phyloP scores from a whole-genome alignment of 495 filamentous ascomycete species.

The Aspergillus funiculosus region DNA sequence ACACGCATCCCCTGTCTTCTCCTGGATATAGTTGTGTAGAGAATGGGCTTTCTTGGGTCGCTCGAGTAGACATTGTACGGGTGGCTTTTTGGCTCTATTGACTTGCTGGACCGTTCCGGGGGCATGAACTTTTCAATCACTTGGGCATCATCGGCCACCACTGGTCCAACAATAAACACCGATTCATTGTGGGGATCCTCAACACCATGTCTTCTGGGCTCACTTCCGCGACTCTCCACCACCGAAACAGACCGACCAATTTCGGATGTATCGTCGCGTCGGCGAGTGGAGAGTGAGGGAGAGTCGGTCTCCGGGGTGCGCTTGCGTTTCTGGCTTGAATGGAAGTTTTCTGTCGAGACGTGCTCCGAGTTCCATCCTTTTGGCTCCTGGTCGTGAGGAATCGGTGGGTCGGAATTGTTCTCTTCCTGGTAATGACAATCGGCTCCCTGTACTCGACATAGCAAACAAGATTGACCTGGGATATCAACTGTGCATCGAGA shows the following conservation, averaged over 20 bases:
- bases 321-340: conserved; percentile 37
- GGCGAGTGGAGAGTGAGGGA: conserved; percentile 14
- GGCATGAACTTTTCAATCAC: conserved; percentile 50
- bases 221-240: conserved; percentile 29
- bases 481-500: conserved; percentile 48
- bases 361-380: conserved; percentile 28
- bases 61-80: conserved; percentile 48
- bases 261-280: conserved; percentile 22
- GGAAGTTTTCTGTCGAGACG: conserved; percentile 15
- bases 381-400: conserved; percentile 24
- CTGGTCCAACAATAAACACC: conserved; percentile 47
- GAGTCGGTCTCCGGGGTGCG: conserved; percentile 28
- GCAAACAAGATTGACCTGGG: conserved; percentile 41
- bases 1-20: conserved; percentile 42
- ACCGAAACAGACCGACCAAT: conserved; percentile 27
- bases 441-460: conserved; percentile 47
- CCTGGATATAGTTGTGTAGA: conserved; percentile 44
- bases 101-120: conserved; percentile 33
- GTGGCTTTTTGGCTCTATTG: conserved; percentile 37
- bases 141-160: conserved; percentile 47
- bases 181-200: conserved; percentile 45
- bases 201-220: conserved; percentile 30
- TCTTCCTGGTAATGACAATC: conserved; percentile 47
- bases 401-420: conserved; percentile 23
- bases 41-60: conserved; percentile 43